A percentile compares a stretch with the other conserved stretches of the same genome.
Evolutionary conservation across 2,329 filamentous ascomycete genomes (phyloP).

Genomic region (Curvularia sp.): DNA sequence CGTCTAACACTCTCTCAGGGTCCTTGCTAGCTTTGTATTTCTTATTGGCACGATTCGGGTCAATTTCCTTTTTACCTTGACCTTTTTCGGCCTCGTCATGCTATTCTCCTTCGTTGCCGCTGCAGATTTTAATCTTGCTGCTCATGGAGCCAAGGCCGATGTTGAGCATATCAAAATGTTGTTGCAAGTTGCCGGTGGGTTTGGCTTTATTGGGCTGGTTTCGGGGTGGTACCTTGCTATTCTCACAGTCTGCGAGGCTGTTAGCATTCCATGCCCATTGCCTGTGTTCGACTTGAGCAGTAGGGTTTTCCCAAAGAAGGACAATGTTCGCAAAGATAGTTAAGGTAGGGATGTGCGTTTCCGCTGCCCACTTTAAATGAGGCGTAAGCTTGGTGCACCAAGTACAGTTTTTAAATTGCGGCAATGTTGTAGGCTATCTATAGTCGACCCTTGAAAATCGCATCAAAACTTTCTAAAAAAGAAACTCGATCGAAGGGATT

Average conservation of each 20-base stretch:
- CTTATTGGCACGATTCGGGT: slow-evolving; percentile 30
- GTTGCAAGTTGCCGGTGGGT: slow-evolving; percentile 24
- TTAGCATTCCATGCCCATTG: slow-evolving; percentile 32
- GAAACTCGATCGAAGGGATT: neutral
- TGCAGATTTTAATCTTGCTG: slow-evolving; percentile 23
- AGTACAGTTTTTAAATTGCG: neutral
- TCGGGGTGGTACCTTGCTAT: slow-evolving; percentile 32
- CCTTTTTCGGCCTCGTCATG: slow-evolving; percentile 30
- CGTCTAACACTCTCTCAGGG: slow-evolving; percentile 17
- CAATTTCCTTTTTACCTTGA: slow-evolving; percentile 28
- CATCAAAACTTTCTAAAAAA: neutral
- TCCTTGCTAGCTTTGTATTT: slow-evolving; percentile 28
- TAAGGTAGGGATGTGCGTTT: neutral
- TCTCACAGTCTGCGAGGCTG: slow-evolving; percentile 28
- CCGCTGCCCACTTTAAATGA: neutral
- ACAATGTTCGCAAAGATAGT: neutral
- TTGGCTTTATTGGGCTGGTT: slow-evolving; percentile 27
- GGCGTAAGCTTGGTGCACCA: neutral
- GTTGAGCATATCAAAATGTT: slow-evolving; percentile 25
- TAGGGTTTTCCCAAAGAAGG: slow-evolving; percentile 26
- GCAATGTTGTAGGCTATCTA: neutral
- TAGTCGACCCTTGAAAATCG: neutral
- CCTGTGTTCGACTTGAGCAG: slow-evolving; percentile 30
- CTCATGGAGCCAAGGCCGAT: slow-evolving; percentile 23
- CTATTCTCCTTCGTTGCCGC: slow-evolving; percentile 31